Conservation (phyloP, 495 filamentous ascomycete genomes). For the Hypoxylon fragiforme region DNA sequence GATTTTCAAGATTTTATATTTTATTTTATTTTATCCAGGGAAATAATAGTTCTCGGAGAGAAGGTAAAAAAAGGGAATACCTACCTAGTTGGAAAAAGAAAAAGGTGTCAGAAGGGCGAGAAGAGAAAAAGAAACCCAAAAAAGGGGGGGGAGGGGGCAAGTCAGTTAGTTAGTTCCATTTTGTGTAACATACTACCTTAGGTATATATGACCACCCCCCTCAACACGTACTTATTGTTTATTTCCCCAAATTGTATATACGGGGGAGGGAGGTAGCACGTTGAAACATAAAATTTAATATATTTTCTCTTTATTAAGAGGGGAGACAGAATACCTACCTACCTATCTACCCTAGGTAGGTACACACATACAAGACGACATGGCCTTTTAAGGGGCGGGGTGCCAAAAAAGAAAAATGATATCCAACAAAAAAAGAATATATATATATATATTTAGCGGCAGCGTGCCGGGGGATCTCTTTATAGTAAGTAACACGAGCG, state of each 20-base stretch:
- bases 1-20: too few relatives aligned
- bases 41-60: neutral
- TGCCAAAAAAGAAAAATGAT: neutral
- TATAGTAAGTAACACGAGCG: too few relatives aligned
- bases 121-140: too few relatives aligned
- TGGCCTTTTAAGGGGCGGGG: neutral
- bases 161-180: too few relatives aligned
- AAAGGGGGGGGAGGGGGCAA: too few relatives aligned
- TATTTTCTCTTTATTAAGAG: neutral
- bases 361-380: too few relatives aligned
- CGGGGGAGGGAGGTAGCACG: too few relatives aligned
- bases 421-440: neutral
- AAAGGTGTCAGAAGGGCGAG: slow-evolving; percentile 19
- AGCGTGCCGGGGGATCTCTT: slow-evolving; percentile 21
- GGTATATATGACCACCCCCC: neutral
- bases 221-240: neutral
- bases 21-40: neutral
- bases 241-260: too few relatives aligned
- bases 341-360: neutral
- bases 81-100: neutral
- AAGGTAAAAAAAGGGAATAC: neutral
- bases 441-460: slow-evolving; percentile 9
- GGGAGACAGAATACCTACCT: neutral
- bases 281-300: neutral
- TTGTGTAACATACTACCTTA: slow-evolving; percentile 10